phyloP scores from a whole-genome alignment of 1,139 yeast genomes.

The Pneumocystis canis region DNA sequence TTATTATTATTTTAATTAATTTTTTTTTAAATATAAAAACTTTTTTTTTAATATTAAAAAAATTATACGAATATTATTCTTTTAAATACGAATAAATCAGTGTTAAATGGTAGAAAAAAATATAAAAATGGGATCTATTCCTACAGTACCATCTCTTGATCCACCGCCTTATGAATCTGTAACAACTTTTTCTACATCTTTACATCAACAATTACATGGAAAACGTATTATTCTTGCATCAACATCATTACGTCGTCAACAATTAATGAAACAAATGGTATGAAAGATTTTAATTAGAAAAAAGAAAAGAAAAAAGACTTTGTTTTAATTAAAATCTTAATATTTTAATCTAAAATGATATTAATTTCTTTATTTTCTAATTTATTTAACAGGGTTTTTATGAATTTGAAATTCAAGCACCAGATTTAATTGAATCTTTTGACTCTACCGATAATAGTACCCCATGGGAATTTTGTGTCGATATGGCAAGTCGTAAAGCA shows the following conservation, averaged over 20 bases:
- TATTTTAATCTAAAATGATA: too few relatives aligned
- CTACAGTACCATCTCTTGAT: not conserved
- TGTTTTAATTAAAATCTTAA: too few relatives aligned
- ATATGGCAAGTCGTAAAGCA: slow-evolving; percentile 57
- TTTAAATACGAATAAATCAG: not conserved
- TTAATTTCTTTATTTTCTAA: not conserved
- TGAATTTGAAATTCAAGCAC: slow-evolving; percentile 35
- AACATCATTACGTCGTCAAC: slow-evolving; percentile 64
- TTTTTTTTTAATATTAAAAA: too few relatives aligned
- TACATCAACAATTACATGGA: slow-evolving; percentile 15
- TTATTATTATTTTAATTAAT: too few relatives aligned
- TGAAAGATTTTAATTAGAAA: too few relatives aligned
- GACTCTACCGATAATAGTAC: slow-evolving; percentile 30
- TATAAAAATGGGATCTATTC: too few relatives aligned
- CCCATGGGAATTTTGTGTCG: slow-evolving; percentile 45
- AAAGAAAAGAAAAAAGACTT: too few relatives aligned
- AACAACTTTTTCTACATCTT: slow-evolving; percentile 12
- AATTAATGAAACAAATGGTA: slow-evolving; percentile 44
- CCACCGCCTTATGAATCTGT: not conserved
- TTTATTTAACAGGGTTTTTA: slow-evolving; percentile 30
- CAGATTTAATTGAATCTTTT: slow-evolving; percentile 61
- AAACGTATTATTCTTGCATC: slow-evolving; percentile 54
- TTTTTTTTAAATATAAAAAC: too few relatives aligned
- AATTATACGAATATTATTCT: too few relatives aligned
- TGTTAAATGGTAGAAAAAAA: not conserved